These are phyloP conservation scores for Antarctomyces pellizariae DNA, from an alignment of 495 filamentous ascomycete genomes.

Conservation along the genomic window DNA sequence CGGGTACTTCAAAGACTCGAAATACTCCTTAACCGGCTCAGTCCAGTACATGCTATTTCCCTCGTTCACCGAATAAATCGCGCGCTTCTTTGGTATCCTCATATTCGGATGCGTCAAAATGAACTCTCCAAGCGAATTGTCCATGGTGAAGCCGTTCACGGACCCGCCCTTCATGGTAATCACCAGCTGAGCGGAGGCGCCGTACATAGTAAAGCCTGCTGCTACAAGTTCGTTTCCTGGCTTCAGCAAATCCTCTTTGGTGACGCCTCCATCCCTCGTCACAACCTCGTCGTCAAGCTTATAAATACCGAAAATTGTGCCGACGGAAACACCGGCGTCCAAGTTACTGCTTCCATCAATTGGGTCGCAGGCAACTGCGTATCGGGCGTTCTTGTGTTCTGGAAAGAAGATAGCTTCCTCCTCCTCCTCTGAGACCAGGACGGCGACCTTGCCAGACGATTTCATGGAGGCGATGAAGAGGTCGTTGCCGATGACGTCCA, in stretches of 20 bases:
- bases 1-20: conserved; percentile 65
- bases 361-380: conserved; percentile 90
- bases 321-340: conserved; percentile 92
- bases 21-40: conserved; percentile 66
- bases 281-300: conserved; percentile 50
- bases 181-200: conserved; percentile 84
- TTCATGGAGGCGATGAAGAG: conserved; percentile 88
- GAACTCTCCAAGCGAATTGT: conserved; percentile 91
- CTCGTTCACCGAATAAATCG: conserved; percentile 97
- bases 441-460: conserved; percentile 65
- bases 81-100: conserved; percentile 51
- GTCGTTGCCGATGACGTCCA: conserved; percentile 96
- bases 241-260: conserved; percentile 61
- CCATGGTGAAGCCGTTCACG: conserved; percentile 94
- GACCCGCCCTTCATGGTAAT: conserved; percentile 85
- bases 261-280: conserved; percentile 40
- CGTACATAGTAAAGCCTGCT: conserved; percentile 97
- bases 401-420: conserved; percentile 76
- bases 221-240: conserved; percentile 83
- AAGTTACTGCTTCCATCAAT: conserved; percentile 96
- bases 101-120: conserved; percentile 95
- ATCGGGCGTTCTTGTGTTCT: conserved; percentile 56
- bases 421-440: conserved; percentile 92
- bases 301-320: conserved; percentile 93
- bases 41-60: conserved; percentile 95